These are phyloP conservation scores for Pelargonium citronellum DNA, from an alignment of 441 rosid species.

Conservation along the genomic window DNA sequence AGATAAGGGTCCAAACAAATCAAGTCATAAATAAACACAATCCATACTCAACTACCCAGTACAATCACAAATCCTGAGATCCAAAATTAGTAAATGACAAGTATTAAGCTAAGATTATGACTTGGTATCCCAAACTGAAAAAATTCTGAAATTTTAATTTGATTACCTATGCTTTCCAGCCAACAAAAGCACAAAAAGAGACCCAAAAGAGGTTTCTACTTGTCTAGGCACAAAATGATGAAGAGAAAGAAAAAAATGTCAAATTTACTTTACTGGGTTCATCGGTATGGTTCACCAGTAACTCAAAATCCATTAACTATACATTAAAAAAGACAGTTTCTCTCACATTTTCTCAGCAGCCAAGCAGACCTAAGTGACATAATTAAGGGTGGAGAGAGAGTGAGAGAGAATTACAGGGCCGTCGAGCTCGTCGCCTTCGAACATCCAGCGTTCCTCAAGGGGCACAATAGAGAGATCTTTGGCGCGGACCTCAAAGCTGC, in stretches of 20 bases:
- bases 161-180: neutral
- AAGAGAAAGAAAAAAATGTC: too few species aligned
- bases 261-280: neutral
- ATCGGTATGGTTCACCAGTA: neutral
- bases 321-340: neutral
- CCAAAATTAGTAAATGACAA: neutral
- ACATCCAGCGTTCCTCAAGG: constrained; percentile 80
- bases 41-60: too few species aligned
- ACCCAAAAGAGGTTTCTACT: too few species aligned
- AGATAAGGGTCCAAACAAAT: too few species aligned
- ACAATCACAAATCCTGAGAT: too few species aligned
- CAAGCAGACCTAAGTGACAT: neutral
- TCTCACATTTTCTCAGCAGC: neutral
- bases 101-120: neutral
- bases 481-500: constrained; percentile 45
- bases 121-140: neutral
- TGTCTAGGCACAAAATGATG: too few species aligned
- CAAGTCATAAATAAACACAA: too few species aligned
- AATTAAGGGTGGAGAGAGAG: neutral
- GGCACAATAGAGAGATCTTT: constrained; percentile 55
- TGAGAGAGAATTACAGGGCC: constrained; percentile 59
- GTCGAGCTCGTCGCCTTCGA: constrained; percentile 61
- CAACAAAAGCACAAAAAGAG: too few species aligned
- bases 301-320: neutral
- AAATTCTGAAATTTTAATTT: neutral